A percentile compares a stretch with the other conserved stretches of the same genome.
These are phyloP conservation scores for Furcasterigmium furcatum DNA, from an alignment of 2,329 filamentous ascomycete species.

Conservation along the genomic window DNA sequence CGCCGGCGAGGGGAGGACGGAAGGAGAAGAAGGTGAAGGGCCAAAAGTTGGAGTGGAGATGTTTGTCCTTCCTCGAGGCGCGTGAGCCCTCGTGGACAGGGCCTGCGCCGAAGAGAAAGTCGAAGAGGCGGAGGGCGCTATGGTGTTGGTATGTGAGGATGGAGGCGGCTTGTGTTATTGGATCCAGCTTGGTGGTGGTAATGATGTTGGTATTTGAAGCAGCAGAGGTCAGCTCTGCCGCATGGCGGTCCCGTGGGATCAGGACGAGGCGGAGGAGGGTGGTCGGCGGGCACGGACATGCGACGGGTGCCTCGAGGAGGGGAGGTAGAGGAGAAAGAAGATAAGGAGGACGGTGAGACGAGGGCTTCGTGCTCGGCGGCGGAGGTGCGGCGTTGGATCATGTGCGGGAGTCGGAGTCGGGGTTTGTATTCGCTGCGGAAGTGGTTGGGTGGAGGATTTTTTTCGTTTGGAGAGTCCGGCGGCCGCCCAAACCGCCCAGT, in stretches of 20 bases:
- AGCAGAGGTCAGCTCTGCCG: slow-evolving; percentile 56
- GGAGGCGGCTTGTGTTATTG: slow-evolving; percentile 38
- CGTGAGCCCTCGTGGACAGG: slow-evolving; percentile 20
- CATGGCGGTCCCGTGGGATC: slow-evolving; percentile 39
- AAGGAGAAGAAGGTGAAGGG: slow-evolving; percentile 45
- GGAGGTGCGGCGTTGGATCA: background rate
- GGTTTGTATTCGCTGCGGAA: background rate
- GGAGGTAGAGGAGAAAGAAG: slow-evolving; percentile 12
- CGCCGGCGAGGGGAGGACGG: slow-evolving; percentile 51
- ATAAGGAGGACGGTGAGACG: slow-evolving; percentile 3
- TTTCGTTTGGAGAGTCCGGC: too few relatives aligned
- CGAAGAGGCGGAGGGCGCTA: slow-evolving; percentile 18
- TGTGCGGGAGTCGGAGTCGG: background rate
- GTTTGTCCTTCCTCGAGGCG: slow-evolving; percentile 46
- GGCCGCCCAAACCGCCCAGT: too few relatives aligned
- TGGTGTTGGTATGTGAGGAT: slow-evolving; percentile 26
- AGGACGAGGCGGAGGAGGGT: slow-evolving; percentile 8
- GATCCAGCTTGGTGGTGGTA: slow-evolving; percentile 59
- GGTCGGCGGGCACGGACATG: slow-evolving; percentile 7
- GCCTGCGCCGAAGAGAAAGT: slow-evolving; percentile 13
- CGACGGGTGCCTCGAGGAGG: slow-evolving; percentile 7
- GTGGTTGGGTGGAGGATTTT: too few relatives aligned
- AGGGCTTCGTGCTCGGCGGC: background rate
- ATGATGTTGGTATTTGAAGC: slow-evolving; percentile 36
- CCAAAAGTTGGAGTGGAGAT: slow-evolving; percentile 44